Evolutionary conservation across 805 yeast species (phyloP).

Genomic region (Candida maesae): DNA sequence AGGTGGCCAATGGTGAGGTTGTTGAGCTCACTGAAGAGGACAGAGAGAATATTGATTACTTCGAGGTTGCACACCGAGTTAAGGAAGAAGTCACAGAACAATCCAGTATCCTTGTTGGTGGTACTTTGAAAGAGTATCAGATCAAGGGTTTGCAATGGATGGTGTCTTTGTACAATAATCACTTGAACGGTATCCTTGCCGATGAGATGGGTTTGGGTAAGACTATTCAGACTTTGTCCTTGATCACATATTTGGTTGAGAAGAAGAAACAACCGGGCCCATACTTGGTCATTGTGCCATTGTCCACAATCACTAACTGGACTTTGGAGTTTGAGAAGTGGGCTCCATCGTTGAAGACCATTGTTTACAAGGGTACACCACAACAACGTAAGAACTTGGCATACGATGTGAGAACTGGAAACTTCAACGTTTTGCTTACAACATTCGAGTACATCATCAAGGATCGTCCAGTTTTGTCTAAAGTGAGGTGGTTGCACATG

Average conservation of each 20-base stretch:
- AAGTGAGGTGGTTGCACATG: slow-evolving; percentile 79
- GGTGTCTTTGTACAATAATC: slow-evolving; percentile 94
- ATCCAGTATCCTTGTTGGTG: slow-evolving; percentile 71
- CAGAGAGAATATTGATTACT: slow-evolving; percentile 66
- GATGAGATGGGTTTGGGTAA: slow-evolving; percentile 99
- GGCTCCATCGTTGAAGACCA: slow-evolving; percentile 75
- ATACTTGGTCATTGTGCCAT: slow-evolving; percentile 75
- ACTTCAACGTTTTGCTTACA: slow-evolving; percentile 72
- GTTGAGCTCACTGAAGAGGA: slow-evolving; percentile 43
- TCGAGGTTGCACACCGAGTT: slow-evolving; percentile 74
- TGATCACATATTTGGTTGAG: slow-evolving; percentile 68
- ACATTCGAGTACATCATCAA: slow-evolving; percentile 80
- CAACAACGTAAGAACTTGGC: slow-evolving; percentile 64
- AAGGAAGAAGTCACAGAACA: slow-evolving; percentile 65
- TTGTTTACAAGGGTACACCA: slow-evolving; percentile 77
- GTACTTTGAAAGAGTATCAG: slow-evolving; percentile 78
- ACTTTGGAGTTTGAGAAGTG: slow-evolving; percentile 80
- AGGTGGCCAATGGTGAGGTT: slow-evolving; percentile 19
- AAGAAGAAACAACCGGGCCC: slow-evolving; percentile 63
- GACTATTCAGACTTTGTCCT: slow-evolving; percentile 77
- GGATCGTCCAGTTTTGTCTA: slow-evolving; percentile 66
- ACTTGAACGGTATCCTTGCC: slow-evolving; percentile 93
- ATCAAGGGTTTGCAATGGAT: slow-evolving; percentile 96
- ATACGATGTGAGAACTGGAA: slow-evolving; percentile 59
- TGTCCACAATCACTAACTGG: slow-evolving; percentile 85